Evolutionary conservation across 441 rosid genomes (phyloP).

Genomic region (Erodium moschatum): DNA sequence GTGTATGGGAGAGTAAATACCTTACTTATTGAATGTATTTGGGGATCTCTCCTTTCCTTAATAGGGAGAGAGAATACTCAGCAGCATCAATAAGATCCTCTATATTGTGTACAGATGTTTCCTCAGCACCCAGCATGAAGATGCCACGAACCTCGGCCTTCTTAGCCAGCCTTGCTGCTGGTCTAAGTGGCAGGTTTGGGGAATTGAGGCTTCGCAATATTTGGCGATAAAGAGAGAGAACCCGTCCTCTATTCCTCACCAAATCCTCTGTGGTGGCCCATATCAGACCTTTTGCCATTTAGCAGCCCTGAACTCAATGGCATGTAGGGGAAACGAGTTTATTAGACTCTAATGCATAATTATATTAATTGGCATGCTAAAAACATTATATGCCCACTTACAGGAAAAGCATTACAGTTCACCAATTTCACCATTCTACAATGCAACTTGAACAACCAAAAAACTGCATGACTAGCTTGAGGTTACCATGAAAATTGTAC

Average conservation of each 20-base stretch:
- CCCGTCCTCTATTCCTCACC: slow-evolving; percentile 48
- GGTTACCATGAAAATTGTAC: not conserved
- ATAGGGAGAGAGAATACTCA: slow-evolving; percentile 51
- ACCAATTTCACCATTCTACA: not conserved
- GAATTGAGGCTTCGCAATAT: slow-evolving; percentile 60
- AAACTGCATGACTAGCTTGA: not conserved
- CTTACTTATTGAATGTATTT: slow-evolving; percentile 29
- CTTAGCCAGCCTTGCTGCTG: slow-evolving; percentile 65
- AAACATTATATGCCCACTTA: not conserved
- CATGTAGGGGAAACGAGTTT: not conserved
- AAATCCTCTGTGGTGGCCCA: slow-evolving; percentile 65
- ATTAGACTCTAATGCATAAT: not conserved
- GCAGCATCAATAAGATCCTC: slow-evolving; percentile 55
- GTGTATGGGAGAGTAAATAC: not conserved
- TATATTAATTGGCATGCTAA: not conserved
- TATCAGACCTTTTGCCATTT: slow-evolving; percentile 43
- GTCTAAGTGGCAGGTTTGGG: slow-evolving; percentile 47
- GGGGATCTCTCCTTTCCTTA: slow-evolving; percentile 57
- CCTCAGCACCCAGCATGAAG: slow-evolving; percentile 57
- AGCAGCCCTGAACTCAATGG: slow-evolving; percentile 1
- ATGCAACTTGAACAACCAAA: not conserved
- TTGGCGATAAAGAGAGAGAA: slow-evolving; percentile 60
- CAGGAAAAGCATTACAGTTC: too few relatives aligned
- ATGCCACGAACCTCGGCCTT: slow-evolving; percentile 60
- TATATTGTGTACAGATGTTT: slow-evolving; percentile 54